These are phyloP conservation scores for Alternaria sp. DNA, from an alignment of 2,329 filamentous ascomycete species.

Conservation along the genomic window DNA sequence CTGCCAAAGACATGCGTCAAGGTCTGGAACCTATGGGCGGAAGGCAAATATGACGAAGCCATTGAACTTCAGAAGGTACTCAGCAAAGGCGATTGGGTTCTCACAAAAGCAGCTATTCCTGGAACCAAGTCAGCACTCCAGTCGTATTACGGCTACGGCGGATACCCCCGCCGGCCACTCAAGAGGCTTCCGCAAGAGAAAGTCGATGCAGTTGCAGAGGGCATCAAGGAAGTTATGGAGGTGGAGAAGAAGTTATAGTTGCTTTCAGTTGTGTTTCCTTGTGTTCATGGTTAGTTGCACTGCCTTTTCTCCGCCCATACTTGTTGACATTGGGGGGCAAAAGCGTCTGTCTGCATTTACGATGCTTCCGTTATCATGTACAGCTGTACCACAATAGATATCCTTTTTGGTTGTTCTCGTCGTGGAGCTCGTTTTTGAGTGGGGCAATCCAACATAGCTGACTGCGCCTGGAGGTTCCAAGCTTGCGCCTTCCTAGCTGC, in stretches of 20 bases:
- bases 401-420: not conserved
- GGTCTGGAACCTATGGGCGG: conserved; percentile 76
- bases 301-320: not conserved
- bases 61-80: conserved; percentile 77
- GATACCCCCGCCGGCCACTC: conserved; percentile 74
- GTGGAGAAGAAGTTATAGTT: conserved; percentile 59
- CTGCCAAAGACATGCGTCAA: conserved; percentile 81
- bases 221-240: conserved; percentile 66
- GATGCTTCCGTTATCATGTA: conserved; percentile 20
- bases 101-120: conserved; percentile 82
- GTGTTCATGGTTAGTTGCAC: conserved; percentile 1
- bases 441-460: not conserved
- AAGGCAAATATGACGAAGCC: conserved; percentile 77
- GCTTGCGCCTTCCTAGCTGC: not conserved
- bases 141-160: conserved; percentile 81
- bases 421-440: not conserved
- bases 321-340: conserved; percentile 9
- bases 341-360: conserved; percentile 18
- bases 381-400: conserved; percentile 22
- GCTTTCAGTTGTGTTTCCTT: not conserved
- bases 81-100: conserved; percentile 79
- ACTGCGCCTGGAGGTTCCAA: not conserved
- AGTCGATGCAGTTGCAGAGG: conserved; percentile 52
- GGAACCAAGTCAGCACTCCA: conserved; percentile 87
- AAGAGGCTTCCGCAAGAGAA: conserved; percentile 67